Conservation (phyloP, 2,329 filamentous ascomycete genomes). For the Chaetomium sp. region DNA sequence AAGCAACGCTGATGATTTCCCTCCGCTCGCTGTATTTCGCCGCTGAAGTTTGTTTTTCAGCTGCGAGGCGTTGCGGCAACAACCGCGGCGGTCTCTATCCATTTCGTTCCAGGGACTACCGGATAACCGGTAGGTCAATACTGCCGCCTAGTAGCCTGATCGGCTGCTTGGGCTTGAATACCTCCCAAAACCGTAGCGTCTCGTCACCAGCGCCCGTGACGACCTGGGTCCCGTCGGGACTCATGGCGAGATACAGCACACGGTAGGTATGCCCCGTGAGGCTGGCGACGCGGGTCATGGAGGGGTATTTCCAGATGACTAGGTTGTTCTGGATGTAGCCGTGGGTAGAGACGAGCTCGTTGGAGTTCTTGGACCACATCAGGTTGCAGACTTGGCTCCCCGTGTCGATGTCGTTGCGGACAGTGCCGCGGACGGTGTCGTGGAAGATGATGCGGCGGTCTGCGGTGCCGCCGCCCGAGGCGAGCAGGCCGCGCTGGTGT, state of each 20-base stretch:
- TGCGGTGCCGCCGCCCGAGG: constrained; percentile 90
- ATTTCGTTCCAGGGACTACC: not conserved
- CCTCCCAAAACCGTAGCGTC: constrained; percentile 93
- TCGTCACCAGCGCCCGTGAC: constrained; percentile 96
- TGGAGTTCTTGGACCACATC: constrained; percentile 94
- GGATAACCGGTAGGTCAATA: constrained; percentile 12
- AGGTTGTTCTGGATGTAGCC: constrained; percentile 98
- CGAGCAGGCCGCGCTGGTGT: constrained; percentile 88
- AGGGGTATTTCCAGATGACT: constrained; percentile 98
- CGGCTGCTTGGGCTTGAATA: constrained; percentile 48
- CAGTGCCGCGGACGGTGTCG: constrained; percentile 79
- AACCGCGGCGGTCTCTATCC: not conserved
- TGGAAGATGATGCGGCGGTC: constrained; percentile 97
- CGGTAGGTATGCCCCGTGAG: constrained; percentile 95
- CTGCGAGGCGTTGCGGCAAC: too few species aligned
- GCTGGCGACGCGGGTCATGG: constrained; percentile 93
- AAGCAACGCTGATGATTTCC: too few species aligned
- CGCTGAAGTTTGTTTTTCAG: too few species aligned
- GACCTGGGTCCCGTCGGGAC: constrained; percentile 85
- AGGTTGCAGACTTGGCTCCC: constrained; percentile 98
- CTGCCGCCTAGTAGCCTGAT: constrained; percentile 7
- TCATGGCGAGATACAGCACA: constrained; percentile 95
- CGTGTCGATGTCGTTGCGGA: constrained; percentile 86
- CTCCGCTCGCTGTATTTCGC: too few species aligned
- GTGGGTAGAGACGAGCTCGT: constrained; percentile 94